A percentile compares a stretch with the other conserved stretches of the same genome.
Evolutionary conservation across 2,329 filamentous ascomycete genomes (phyloP).

Genomic region (Aspergillus fructus): DNA sequence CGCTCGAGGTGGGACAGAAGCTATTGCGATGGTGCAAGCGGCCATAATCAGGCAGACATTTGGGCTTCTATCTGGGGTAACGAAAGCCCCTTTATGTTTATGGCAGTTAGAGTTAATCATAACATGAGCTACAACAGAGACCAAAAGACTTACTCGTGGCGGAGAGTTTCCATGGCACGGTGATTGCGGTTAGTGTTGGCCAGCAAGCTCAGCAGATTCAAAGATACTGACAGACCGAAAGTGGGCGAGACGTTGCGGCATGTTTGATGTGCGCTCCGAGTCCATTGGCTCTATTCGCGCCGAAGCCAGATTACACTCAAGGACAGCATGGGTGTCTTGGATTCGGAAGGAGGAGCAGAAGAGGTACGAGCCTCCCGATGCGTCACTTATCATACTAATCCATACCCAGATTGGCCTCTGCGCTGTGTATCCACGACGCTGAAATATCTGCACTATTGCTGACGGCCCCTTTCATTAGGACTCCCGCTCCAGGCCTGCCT

Average conservation of each 20-base stretch:
- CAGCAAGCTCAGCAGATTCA: too few species aligned
- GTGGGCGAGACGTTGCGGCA: constrained; percentile 11
- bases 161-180: constrained; percentile 29
- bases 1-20: background rate
- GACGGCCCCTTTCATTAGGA: constrained; percentile 15
- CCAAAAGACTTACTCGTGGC: constrained; percentile 25
- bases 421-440: constrained; percentile 27
- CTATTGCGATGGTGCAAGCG: constrained; percentile 3
- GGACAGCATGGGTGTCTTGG: constrained; percentile 22
- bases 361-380: constrained; percentile 5
- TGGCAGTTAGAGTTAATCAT: background rate
- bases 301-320: constrained; percentile 1
- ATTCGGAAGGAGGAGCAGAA: constrained; percentile 24
- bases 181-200: constrained; percentile 19
- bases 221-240: background rate
- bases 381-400: background rate
- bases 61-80: constrained; percentile 2
- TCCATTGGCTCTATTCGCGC: background rate
- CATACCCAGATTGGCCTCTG: background rate
- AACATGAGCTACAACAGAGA: constrained; percentile 7
- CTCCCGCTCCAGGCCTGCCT: background rate
- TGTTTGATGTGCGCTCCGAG: background rate
- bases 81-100: background rate
- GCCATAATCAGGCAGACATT: constrained; percentile 8
- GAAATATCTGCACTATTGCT: constrained; percentile 25